These are phyloP conservation scores for Blastomyces parvus DNA, from an alignment of 2,329 filamentous ascomycete genomes.

Conservation along the genomic window DNA sequence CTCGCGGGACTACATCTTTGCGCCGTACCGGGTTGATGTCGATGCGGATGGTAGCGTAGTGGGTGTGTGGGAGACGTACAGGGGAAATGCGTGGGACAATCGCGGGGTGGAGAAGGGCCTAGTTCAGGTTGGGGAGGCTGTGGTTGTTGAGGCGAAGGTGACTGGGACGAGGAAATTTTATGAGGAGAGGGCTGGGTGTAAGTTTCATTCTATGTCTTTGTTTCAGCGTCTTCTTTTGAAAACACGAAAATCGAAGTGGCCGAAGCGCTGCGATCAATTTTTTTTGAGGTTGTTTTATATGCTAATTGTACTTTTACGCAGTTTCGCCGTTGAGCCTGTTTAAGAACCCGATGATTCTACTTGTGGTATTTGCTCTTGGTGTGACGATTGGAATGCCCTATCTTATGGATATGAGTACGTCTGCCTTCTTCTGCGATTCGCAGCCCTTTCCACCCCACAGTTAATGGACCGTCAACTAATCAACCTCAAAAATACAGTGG, in stretches of 20 bases:
- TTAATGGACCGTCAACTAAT: constrained; percentile 11
- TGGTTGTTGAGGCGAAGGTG: constrained; percentile 53
- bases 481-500: constrained; percentile 53
- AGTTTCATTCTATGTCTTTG: constrained; percentile 30
- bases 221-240: too few species aligned
- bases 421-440: neutral
- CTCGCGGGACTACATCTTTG: constrained; percentile 63
- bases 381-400: constrained; percentile 92
- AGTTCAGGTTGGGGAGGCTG: constrained; percentile 25
- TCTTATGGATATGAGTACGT: constrained; percentile 85
- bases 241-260: too few species aligned
- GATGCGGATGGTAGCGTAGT: constrained; percentile 42
- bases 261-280: neutral
- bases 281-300: neutral
- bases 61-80: constrained; percentile 70
- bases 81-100: constrained; percentile 84
- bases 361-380: constrained; percentile 71
- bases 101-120: constrained; percentile 49
- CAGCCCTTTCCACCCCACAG: constrained; percentile 4
- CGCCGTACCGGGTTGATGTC: constrained; percentile 66
- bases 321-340: constrained; percentile 73
- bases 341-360: constrained; percentile 94
- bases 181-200: constrained; percentile 64
- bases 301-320: constrained; percentile 25
- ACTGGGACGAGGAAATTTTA: constrained; percentile 64